Percentiles rank a stretch among this genome's conserved stretches.
phyloP scores from a whole-genome alignment of 331 rosid species.

The Quercus tomentella region DNA sequence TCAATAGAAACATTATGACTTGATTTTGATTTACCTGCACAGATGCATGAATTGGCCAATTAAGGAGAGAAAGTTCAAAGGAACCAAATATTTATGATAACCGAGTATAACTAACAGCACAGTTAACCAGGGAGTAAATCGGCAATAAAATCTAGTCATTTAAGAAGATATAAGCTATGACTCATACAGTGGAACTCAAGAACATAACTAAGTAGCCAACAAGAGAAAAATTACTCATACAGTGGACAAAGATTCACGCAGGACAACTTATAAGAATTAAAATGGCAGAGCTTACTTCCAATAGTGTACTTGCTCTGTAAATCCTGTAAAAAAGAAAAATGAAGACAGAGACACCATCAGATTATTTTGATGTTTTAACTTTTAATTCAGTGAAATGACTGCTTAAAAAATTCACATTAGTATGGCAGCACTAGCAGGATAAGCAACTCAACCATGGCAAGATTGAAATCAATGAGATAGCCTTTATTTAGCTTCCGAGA shows the following conservation, averaged over 20 bases:
- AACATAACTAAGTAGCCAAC: too few species aligned
- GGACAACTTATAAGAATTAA: not conserved
- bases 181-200: too few species aligned
- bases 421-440: not conserved
- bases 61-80: not conserved
- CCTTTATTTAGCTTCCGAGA: conserved; percentile 56
- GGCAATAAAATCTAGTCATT: not conserved
- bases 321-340: too few species aligned
- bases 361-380: too few species aligned
- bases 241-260: too few species aligned
- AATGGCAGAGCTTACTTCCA: conserved; percentile 46
- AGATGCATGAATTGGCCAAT: conserved; percentile 3
- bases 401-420: not conserved
- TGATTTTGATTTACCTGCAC: conserved; percentile 50
- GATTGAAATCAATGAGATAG: conserved; percentile 73
- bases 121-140: not conserved
- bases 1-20: conserved; percentile 23
- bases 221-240: too few species aligned
- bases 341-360: too few species aligned
- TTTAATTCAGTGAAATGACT: too few species aligned
- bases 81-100: not conserved
- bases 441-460: conserved; percentile 53
- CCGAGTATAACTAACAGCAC: not conserved
- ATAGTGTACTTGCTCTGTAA: conserved; percentile 25
- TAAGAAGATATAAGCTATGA: conserved; percentile 5